Base-by-base conservation (phyloP, 2,329 filamentous ascomycete genomes). In the Phyllosticta citrichinensis region DNA sequence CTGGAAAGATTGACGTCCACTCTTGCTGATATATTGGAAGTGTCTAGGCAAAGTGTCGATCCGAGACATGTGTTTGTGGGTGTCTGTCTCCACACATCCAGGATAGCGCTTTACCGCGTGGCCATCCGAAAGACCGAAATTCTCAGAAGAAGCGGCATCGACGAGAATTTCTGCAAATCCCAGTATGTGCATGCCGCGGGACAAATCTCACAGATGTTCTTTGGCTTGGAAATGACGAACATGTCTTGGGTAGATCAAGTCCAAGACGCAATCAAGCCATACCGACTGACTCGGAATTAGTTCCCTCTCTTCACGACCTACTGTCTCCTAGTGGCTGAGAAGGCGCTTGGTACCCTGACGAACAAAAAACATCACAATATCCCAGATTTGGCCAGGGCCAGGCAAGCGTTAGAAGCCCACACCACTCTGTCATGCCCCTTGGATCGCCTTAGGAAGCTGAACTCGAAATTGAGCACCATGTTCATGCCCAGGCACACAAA, bases 71-170 rank as follows among this genome's bases (percentile, higher is more conserved):
- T 97, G 4, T 97, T 97, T 71, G 85, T 89, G 62, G 97, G 97
- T 68, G 96, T 99, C 91, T 91, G 89, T 70, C 91, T 99, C 33
- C 92, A 97, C 71, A 96, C 94, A 0, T 96, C 92, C 0, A 91
- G 91, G 1, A 97, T 99, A 59, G 97, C 93, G 72, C 79, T 99
- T n/a, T 94, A 99, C 69, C 94, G 99, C 76, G 94, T 93, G 2
- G 94, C 94, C 25, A 97, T 99, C 20, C 97, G 93, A 81, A 97
- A 97, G 72, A 91, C 92, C 0, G 33, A 40, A 30, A 30, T 11
- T 5, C 3, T 40, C 11, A 17, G 5, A 11, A 40, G 2, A 17
- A 12, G 4, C 9, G 33, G 1, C 12, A 11, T 14, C 12, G 30
- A 12, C 35, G 35, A 40, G 35, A 40, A 47, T n/a, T n/a, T 8